These are phyloP conservation scores for Russula ochroleuca DNA, from an alignment of 768 basidiomycete species.

Conservation along the genomic window DNA sequence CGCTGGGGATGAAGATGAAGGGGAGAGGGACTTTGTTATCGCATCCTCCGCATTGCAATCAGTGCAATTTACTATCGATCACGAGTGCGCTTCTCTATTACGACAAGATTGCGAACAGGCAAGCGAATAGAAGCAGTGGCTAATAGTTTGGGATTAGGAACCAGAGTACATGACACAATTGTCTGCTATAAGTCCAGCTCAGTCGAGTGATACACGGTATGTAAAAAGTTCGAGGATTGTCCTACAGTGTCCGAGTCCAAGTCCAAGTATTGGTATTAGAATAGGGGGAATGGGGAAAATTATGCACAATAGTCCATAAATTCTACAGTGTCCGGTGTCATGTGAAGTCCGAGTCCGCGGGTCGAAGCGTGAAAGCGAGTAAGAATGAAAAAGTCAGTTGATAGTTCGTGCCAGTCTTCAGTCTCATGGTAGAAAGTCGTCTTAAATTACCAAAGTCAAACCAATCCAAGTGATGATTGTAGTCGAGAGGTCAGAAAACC, in stretches of 20 bases:
- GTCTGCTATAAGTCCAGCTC: constrained; percentile 16
- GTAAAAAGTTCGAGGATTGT: constrained; percentile 14
- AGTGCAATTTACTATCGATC: constrained; percentile 9
- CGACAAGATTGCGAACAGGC: background rate
- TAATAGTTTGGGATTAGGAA: constrained; percentile 12
- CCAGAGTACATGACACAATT: constrained; percentile 19
- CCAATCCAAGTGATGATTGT: constrained; percentile 22
- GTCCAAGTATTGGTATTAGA: constrained; percentile 10
- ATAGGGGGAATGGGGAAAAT: background rate
- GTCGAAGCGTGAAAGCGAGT: constrained; percentile 4
- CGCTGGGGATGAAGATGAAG: background rate
- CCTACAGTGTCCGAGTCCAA: constrained; percentile 22
- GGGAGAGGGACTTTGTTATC: background rate
- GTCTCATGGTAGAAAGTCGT: background rate
- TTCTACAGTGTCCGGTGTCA: constrained; percentile 22
- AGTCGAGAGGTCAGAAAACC: constrained; percentile 22
- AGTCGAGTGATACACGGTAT: constrained; percentile 15
- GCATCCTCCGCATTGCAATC: background rate
- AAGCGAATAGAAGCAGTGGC: background rate
- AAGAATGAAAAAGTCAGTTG: background rate
- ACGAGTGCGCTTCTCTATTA: background rate
- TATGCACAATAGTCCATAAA: constrained; percentile 24
- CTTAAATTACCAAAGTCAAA: constrained; percentile 10
- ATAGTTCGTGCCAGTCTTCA: constrained; percentile 13
- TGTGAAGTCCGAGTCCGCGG: constrained; percentile 21